These are phyloP conservation scores for Aureobasidium musti DNA, from an alignment of 2,329 filamentous ascomycete species.

Conservation along the genomic window DNA sequence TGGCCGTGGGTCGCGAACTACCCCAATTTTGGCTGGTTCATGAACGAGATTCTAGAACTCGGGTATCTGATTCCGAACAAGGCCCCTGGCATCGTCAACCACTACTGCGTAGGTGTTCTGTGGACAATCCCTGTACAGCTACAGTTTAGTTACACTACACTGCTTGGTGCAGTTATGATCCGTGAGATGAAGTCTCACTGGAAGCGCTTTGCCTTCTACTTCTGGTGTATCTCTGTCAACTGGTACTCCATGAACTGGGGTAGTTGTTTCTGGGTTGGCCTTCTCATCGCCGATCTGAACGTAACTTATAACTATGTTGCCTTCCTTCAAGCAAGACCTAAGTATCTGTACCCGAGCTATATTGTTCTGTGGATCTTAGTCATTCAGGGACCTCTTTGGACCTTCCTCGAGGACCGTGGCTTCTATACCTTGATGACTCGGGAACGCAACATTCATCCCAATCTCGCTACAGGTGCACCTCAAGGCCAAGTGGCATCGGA, in stretches of 20 bases:
- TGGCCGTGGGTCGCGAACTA: conserved; percentile 51
- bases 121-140: conserved; percentile 55
- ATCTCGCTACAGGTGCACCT: conserved; percentile 43
- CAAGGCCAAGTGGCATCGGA: conserved; percentile 42
- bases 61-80: conserved; percentile 52
- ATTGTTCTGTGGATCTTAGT: conserved; percentile 34
- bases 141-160: conserved; percentile 50
- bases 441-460: conserved; percentile 50
- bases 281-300: conserved; percentile 52
- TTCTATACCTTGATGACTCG: conserved; percentile 45
- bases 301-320: conserved; percentile 50
- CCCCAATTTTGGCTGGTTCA: conserved; percentile 47
- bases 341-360: conserved; percentile 45
- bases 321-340: conserved; percentile 43
- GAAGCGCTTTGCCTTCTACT: conserved; percentile 52
- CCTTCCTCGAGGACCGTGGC: conserved; percentile 44
- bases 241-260: conserved; percentile 54
- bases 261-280: conserved; percentile 49
- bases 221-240: conserved; percentile 48
- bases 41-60: conserved; percentile 51
- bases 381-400: conserved; percentile 38
- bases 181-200: conserved; percentile 50
- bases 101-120: conserved; percentile 54
- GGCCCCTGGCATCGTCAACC: conserved; percentile 51
- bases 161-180: conserved; percentile 49